Percentiles rank a stretch among this genome's conserved stretches.
Evolutionary conservation across 148 eudicot genomes (phyloP).

Genomic region (Rhododendron ovatum): DNA sequence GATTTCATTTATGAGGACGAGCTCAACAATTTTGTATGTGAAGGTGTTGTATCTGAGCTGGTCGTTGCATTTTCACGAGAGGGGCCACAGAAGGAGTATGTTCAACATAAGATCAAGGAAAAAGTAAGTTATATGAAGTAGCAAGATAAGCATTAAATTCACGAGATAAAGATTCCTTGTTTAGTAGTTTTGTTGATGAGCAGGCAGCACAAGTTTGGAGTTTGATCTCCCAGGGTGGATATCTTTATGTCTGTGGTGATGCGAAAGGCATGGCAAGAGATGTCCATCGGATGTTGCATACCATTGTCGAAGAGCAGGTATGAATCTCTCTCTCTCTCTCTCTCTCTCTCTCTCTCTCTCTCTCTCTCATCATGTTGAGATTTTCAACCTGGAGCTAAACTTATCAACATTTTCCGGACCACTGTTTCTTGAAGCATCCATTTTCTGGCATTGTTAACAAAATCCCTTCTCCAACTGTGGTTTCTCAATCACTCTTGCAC

Average conservation of each 20-base stretch:
- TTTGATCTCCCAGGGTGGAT: conserved; percentile 60
- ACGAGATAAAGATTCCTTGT: not conserved
- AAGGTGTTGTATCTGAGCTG: conserved; percentile 73
- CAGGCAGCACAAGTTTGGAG: conserved; percentile 72
- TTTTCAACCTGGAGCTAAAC: not conserved
- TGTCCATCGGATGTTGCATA: conserved; percentile 78
- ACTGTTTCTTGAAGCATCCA: not conserved
- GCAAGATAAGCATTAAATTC: not conserved
- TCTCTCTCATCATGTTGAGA: not conserved
- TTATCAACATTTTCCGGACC: not conserved
- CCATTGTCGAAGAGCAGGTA: conserved; percentile 80
- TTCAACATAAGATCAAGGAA: conserved; percentile 81
- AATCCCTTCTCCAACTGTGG: not conserved
- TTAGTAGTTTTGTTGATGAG: conserved; percentile 5
- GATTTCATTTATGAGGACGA: conserved; percentile 88
- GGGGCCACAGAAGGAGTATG: conserved; percentile 76
- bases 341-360: not conserved
- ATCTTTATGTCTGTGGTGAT: conserved; percentile 88
- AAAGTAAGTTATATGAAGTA: conserved; percentile 39
- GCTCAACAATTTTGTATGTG: conserved; percentile 55
- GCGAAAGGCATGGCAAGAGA: conserved; percentile 95
- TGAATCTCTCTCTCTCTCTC: conserved; percentile 9
- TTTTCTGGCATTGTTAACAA: conserved; percentile 2
- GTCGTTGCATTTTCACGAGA: conserved; percentile 83
- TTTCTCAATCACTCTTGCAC: not conserved